Evolutionary conservation across 768 basidiomycete species (phyloP).

Genomic region (Gelatoporia subvermispora): DNA sequence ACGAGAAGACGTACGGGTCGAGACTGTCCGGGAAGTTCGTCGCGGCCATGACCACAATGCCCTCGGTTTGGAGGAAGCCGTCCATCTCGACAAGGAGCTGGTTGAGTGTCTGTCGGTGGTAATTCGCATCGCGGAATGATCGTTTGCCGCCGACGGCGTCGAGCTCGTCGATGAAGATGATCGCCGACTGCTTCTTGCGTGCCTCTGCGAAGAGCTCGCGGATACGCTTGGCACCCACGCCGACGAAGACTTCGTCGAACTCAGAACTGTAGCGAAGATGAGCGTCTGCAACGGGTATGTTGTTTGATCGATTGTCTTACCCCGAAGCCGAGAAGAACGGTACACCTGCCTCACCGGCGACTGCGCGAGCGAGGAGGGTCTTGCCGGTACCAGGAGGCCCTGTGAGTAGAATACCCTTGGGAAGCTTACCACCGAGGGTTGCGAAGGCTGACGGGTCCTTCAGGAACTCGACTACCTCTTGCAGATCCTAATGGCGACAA

Average conservation of each 20-base stretch:
- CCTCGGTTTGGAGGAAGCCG: constrained; percentile 90
- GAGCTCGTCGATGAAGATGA: constrained; percentile 97
- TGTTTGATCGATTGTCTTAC: constrained; percentile 30
- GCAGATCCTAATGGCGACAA: constrained; percentile 60
- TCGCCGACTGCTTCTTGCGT: constrained; percentile 90
- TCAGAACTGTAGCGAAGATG: constrained; percentile 53
- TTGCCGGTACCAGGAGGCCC: constrained; percentile 95
- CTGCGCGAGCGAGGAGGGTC: constrained; percentile 94
- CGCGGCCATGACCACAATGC: constrained; percentile 93
- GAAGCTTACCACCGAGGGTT: constrained; percentile 87
- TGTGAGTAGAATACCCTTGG: constrained; percentile 90
- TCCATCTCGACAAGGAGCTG: constrained; percentile 97
- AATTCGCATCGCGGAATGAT: constrained; percentile 76
- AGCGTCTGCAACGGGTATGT: constrained; percentile 3
- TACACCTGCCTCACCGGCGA: constrained; percentile 97
- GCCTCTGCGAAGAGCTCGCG: constrained; percentile 93
- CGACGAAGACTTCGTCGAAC: constrained; percentile 98
- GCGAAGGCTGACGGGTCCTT: constrained; percentile 91
- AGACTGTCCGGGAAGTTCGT: constrained; percentile 96
- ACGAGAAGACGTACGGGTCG: constrained; percentile 55
- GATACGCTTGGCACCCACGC: constrained; percentile 91
- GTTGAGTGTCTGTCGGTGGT: constrained; percentile 92
- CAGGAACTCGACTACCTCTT: constrained; percentile 93
- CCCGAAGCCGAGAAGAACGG: constrained; percentile 97
- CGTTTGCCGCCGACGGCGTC: constrained; percentile 93